Evolutionary conservation across 805 yeast genomes (phyloP), one percentile per base, ranked within the genome.

Genomic region (Lipomyces kockii): DNA sequence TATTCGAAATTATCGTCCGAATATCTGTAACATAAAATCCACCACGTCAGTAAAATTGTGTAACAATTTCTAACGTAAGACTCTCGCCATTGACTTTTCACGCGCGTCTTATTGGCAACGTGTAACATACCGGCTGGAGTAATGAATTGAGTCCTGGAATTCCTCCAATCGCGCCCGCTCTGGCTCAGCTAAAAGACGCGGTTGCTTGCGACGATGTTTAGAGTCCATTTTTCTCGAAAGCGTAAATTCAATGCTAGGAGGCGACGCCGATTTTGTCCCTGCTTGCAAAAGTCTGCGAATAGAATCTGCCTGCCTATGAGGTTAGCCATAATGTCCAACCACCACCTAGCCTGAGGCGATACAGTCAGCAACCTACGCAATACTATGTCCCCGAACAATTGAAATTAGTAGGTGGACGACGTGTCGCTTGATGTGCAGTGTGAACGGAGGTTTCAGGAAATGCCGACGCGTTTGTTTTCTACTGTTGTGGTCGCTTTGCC

Each of bases 1-100:
- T 94, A 95, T 81, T 95, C 99, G 76, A 85, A 89, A 55, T 88
- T 85, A 76, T 94, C 98, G 76, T 95, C 99, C 27, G 92, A 87
- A 80, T 94, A 95, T 74, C 97, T 83, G 37, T 8, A 63, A 60
- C 46, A 20, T 35, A 32, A 52, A 14, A 22, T 12, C 34, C 34
- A 25, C 17, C n/a, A 22, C 14, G 55, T 52, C 35, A 62, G 54
- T 7, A 27, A 59, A 39, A 43, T 43, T 6, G 49, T 17, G 8
- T 43, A 0, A 43, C 11, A 43, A 17, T 43, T n/a, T n/a, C 12
- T 25, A 25, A 43, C 8, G 14, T 17, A 43, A 43, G n/a, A 14
- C 20, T n/a, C 22, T 11, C 20, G 22, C 22, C 6, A 17, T n/a
- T 43, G 8, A 5, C n/a, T 43, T 17, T 9, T 35, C 39, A 3